These are phyloP conservation scores for Adansonia madagascariensis DNA, from an alignment of 441 rosid species.

Conservation along the genomic window DNA sequence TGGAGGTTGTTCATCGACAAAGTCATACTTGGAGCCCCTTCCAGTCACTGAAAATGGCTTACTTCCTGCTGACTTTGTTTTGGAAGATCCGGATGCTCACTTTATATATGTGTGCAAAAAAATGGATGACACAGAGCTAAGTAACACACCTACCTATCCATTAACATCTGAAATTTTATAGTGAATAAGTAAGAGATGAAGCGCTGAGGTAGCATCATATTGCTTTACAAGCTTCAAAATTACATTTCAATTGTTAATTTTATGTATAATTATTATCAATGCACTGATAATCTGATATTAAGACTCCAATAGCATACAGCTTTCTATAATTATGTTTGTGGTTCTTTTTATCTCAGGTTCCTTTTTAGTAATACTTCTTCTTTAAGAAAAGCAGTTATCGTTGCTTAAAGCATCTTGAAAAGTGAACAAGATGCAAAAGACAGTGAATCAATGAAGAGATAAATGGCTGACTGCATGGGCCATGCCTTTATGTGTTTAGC, in stretches of 20 bases:
- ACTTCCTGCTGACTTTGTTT: conserved; percentile 62
- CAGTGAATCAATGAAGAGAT: not conserved
- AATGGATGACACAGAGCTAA: conserved; percentile 42
- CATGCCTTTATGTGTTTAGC: not conserved
- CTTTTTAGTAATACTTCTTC: not conserved
- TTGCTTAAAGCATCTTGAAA: not conserved
- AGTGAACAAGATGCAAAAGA: not conserved
- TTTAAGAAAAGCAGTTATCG: not conserved
- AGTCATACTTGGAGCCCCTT: conserved; percentile 65
- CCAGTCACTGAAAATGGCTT: conserved; percentile 63
- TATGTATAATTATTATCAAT: conserved; percentile 23
- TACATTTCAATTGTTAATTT: not conserved
- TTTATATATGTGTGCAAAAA: conserved; percentile 79
- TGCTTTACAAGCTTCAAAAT: conserved; percentile 21
- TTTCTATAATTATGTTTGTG: not conserved
- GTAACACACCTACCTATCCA: conserved; percentile 40
- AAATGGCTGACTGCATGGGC: not conserved
- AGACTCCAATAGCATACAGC: not conserved
- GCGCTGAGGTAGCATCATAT: conserved; percentile 13
- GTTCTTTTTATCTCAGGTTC: not conserved
- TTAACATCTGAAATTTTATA: conserved; percentile 48
- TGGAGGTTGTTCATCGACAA: conserved; percentile 44
- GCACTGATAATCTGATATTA: not conserved
- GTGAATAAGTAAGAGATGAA: conserved; percentile 10
- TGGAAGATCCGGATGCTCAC: conserved; percentile 93